Evolutionary conservation across 192 early-diverging fungal genomes (phyloP).

Genomic region (Coemansia sp.): DNA sequence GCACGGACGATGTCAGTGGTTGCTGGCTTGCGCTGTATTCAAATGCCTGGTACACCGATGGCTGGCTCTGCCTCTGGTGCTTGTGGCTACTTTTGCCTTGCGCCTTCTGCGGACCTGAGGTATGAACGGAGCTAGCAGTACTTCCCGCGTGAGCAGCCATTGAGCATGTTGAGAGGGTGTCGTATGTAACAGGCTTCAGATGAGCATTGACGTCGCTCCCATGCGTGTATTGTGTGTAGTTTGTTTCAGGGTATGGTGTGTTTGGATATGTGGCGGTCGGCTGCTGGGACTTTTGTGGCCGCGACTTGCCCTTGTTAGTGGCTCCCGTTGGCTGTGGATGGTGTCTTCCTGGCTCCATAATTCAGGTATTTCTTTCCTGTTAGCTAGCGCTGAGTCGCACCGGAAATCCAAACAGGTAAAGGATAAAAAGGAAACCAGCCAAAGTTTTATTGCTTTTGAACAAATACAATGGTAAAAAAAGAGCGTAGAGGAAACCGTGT

Average conservation of each 20-base stretch:
- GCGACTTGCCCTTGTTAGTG: not conserved
- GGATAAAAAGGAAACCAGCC: too few relatives aligned
- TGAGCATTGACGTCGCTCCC: conserved; percentile 29
- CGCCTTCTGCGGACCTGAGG: conserved; percentile 1
- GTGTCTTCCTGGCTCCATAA: too few relatives aligned
- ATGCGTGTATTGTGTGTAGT: conserved; percentile 24
- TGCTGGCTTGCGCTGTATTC: conserved; percentile 29
- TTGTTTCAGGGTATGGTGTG: conserved; percentile 12
- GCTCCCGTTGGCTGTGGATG: not conserved
- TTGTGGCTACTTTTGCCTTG: not conserved
- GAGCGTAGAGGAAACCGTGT: too few relatives aligned
- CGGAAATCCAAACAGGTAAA: not conserved
- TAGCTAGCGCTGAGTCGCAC: not conserved
- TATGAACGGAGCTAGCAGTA: conserved; percentile 3
- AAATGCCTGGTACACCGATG: conserved; percentile 22
- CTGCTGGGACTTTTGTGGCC: not conserved
- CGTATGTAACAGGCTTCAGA: conserved; percentile 25
- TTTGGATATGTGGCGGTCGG: not conserved
- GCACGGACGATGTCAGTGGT: conserved; percentile 30
- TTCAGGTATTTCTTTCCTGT: too few relatives aligned
- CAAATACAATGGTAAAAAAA: too few relatives aligned
- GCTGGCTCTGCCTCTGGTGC: not conserved
- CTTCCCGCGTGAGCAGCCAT: conserved; percentile 19
- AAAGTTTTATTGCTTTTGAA: too few relatives aligned
- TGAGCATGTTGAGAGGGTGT: conserved; percentile 17